These are phyloP conservation scores for Micractinium conductrix DNA, from an alignment of 139 green algal genomes.

Conservation along the genomic window DNA sequence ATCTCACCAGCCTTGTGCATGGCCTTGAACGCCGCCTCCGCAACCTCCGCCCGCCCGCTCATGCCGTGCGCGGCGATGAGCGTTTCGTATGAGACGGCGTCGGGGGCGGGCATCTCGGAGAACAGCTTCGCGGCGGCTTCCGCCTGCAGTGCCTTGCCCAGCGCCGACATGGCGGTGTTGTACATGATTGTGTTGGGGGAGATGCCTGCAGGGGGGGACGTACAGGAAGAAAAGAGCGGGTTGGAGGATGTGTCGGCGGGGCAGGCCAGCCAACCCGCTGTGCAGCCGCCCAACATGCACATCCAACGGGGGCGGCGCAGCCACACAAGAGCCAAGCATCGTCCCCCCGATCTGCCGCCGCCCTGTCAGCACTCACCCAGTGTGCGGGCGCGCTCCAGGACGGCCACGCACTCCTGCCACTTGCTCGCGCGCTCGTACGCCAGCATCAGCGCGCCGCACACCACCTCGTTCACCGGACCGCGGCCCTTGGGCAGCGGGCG, in stretches of 20 bases:
- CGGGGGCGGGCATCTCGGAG: constrained; percentile 50
- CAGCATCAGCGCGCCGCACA: constrained; percentile 85
- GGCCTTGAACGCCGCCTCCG: constrained; percentile 60
- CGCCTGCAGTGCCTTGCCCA: constrained; percentile 74
- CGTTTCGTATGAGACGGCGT: constrained; percentile 79
- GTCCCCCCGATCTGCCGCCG: not conserved
- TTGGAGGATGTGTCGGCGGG: not conserved
- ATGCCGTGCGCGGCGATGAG: constrained; percentile 83
- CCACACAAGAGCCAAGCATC: not conserved
- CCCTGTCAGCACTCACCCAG: constrained; percentile 51
- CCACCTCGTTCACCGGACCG: constrained; percentile 78
- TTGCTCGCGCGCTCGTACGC: constrained; percentile 83
- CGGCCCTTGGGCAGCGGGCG: constrained; percentile 34
- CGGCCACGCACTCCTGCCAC: constrained; percentile 64
- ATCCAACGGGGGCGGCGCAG: too few relatives aligned
- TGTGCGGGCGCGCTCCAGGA: constrained; percentile 66
- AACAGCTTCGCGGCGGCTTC: constrained; percentile 74
- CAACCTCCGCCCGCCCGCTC: constrained; percentile 57
- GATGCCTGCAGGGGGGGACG: constrained; percentile 37
- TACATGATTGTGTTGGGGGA: constrained; percentile 81
- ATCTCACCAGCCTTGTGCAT: constrained; percentile 36
- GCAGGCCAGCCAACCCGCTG: not conserved
- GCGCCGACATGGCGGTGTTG: constrained; percentile 83
- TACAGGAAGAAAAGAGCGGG: not conserved
- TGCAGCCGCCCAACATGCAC: too few relatives aligned